Evolutionary conservation across 192 early-diverging fungal species (phyloP), one percentile per base, ranked within the genome.

Genomic region (Umbelopsis isabellina): DNA sequence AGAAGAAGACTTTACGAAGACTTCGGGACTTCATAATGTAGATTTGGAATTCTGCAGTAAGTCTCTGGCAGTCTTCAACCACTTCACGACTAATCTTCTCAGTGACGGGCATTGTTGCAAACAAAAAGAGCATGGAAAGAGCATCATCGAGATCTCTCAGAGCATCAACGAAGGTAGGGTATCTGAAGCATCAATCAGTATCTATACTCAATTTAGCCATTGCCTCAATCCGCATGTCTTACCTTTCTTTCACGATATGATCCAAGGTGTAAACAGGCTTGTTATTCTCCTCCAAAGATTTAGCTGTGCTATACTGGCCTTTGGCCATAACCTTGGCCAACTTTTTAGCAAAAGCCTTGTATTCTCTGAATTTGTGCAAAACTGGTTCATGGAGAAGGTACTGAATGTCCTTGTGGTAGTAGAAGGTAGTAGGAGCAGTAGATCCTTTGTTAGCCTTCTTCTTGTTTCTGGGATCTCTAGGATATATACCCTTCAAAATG

Each of bases 401-500:
- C 83, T 95, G 92, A 69, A 99, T 96, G 83, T 99, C 97, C 84
- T 97, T 97, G 66, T 88, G 79, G 83, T 95, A 97, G 83, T 99
- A 99, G 46, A 90, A 91, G 6, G 96, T 98, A 20, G 83, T 75
- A 7, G 93, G 93, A 48, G 91, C 89, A 5, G 93, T 92, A 23
- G 91, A 93, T 21, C 95, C 95, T 74, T 92, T 92, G 83, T 90
- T 90, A 76, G 93, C 93, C 81, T 94, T 96, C 85, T 95, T 95
- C 75, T 92, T 93, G 85, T 92, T 95, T 67, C 85, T 88, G 47
- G 97, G 97, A 81, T 97, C 95, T 30, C 93, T 90, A 7, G 97
- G 97, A 83, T 99, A 99, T 70, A 99, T 93, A 33, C 97, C 97
- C 83, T 99, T 99, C 72, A 99, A 83, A 82, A 99, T 99, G 81